phyloP scores from a whole-genome alignment of 2,329 filamentous ascomycete species.

The Penicillium janthinellum region DNA sequence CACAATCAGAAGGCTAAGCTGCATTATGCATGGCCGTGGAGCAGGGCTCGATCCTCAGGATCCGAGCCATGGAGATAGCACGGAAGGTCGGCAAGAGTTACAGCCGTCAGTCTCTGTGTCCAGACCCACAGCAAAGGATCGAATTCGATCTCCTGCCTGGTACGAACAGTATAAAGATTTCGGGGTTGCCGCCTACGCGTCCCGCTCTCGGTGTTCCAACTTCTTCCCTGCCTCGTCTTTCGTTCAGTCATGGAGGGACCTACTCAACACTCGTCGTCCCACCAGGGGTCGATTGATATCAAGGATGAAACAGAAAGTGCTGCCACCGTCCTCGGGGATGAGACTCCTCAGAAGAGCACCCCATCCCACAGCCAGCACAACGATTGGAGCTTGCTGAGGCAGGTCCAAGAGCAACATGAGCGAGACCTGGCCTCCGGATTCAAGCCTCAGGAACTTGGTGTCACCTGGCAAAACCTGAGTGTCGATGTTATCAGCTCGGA shows the following conservation, averaged over 20 bases:
- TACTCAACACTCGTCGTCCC: slow-evolving; percentile 11
- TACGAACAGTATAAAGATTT: slow-evolving; percentile 1
- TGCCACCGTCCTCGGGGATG: slow-evolving; percentile 30
- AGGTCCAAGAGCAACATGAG: slow-evolving; percentile 49
- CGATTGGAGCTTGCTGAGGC: slow-evolving; percentile 55
- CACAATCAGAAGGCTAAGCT: neutral
- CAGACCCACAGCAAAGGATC: slow-evolving; percentile 2
- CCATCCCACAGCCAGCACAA: slow-evolving; percentile 35
- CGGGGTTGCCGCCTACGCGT: neutral
- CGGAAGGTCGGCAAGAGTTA: slow-evolving; percentile 1
- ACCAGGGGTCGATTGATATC: slow-evolving; percentile 11
- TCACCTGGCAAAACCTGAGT: slow-evolving; percentile 66
- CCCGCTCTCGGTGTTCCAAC: neutral
- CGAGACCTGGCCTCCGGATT: slow-evolving; percentile 51
- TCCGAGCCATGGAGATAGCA: slow-evolving; percentile 1
- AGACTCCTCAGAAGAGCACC: slow-evolving; percentile 16
- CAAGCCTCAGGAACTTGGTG: slow-evolving; percentile 57
- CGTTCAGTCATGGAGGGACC: slow-evolving; percentile 10
- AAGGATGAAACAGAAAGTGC: slow-evolving; percentile 33
- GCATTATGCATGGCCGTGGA: neutral
- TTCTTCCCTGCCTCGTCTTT: neutral
- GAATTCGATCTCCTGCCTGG: neutral
- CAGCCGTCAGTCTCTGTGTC: neutral
- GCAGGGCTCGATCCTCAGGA: neutral
- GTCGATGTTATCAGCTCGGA: slow-evolving; percentile 64